Evolutionary conservation across 495 filamentous ascomycete genomes (phyloP), one percentile per base, ranked within the genome.

Genomic region (Pyrenopolyporus hunteri): DNA sequence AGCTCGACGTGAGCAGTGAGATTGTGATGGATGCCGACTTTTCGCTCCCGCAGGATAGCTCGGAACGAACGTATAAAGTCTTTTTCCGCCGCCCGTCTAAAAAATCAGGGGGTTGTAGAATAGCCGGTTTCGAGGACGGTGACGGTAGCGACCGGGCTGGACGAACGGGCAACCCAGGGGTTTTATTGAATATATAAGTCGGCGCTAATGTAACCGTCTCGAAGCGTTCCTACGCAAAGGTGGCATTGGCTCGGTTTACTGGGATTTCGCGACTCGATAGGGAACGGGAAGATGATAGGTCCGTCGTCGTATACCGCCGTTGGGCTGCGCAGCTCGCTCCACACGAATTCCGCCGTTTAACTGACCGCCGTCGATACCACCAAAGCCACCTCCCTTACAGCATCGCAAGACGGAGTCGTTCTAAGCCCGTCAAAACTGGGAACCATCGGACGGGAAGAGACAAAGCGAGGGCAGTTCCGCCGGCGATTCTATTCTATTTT

Each of bases 121-220:
- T 33, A 26, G 29, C 19, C 7, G 44, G 33, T 32, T 26, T 26
- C 35, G 14, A 39, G 3, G n/a, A 39, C 4, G 26, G 9, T 29
- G 26, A 29, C 4, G 26, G 26, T 29, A 29, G 26, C 26, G 9
- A 29, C 5, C 26, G 9, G 26, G 5, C 25, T 48, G 26, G 19
- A 28, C 11, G 14, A n/a, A n/a, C n/a, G n/a, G n/a, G n/a, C n/a
- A n/a, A n/a, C 64, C 59, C 0, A 71, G 67, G 0, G 78, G 79
- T 44, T 35, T 79, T 1, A 57, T 80, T 42, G 6, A 9, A 26
- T 44, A 29, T 26, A 32, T n/a, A 54, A 35, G 26, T 43, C 51
- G 19, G 51, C 17, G 37, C 25, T 16, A 23, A 57, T 11, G 28
- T 26, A 13, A 25, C 36, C 10, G 22, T 2, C 1, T 31, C 11